Percentiles rank a stretch among this genome's conserved stretches.
Conservation (phyloP, 1,139 yeast species). For the Suhomyces taliae region DNA sequence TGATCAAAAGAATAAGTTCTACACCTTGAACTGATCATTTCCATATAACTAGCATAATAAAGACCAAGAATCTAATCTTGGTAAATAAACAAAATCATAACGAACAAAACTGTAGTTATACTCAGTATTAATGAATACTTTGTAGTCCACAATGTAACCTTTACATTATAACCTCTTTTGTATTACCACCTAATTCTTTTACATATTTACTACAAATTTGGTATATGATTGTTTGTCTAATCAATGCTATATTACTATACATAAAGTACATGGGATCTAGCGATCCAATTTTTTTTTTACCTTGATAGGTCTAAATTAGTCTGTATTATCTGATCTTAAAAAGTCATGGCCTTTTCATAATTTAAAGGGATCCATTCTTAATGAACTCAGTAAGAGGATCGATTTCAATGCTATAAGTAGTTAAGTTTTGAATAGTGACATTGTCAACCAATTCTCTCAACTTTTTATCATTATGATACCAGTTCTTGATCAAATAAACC, state of each 20-base stretch:
- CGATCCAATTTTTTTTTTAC: neutral
- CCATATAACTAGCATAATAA: neutral
- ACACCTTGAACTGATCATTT: slow-evolving; percentile 37
- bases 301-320: neutral
- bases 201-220: too few relatives aligned
- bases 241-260: slow-evolving; percentile 1
- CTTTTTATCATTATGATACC: slow-evolving; percentile 66
- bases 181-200: too few relatives aligned
- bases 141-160: too few relatives aligned
- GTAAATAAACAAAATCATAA: too few relatives aligned
- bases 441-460: slow-evolving; percentile 53
- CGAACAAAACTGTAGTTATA: too few relatives aligned
- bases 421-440: slow-evolving; percentile 36
- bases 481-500: slow-evolving; percentile 58
- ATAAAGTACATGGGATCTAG: neutral
- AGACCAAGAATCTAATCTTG: too few relatives aligned
- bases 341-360: too few relatives aligned
- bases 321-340: too few relatives aligned
- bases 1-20: slow-evolving; percentile 51
- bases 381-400: slow-evolving; percentile 50
- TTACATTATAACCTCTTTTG: too few relatives aligned
- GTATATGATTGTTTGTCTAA: too few relatives aligned
- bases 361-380: slow-evolving; percentile 15
- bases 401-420: slow-evolving; percentile 38
- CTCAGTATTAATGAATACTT: too few relatives aligned